Percentiles rank a stretch among this genome's conserved stretches.
These are phyloP conservation scores for Phaeosphaeriaceae sp. DNA, from an alignment of 2,329 filamentous ascomycete genomes.

Conservation along the genomic window DNA sequence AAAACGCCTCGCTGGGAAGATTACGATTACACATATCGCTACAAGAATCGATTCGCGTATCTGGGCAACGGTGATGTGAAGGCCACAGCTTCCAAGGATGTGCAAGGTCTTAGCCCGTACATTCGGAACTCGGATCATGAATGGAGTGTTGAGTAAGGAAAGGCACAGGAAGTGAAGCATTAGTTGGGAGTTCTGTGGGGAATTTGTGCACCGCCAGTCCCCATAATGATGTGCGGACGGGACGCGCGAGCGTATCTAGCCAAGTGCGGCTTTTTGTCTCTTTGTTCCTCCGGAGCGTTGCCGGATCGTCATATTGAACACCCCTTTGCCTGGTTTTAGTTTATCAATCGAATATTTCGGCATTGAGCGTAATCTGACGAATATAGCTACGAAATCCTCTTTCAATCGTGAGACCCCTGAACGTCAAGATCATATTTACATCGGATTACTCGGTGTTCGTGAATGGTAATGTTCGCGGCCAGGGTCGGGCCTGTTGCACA, in stretches of 20 bases:
- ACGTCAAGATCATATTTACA: background rate
- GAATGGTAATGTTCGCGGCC: background rate
- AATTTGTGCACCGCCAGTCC: background rate
- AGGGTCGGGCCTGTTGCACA: background rate
- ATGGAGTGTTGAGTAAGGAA: slow-evolving; percentile 50
- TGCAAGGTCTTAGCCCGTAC: slow-evolving; percentile 53
- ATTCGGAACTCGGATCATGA: slow-evolving; percentile 54
- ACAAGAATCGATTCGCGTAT: slow-evolving; percentile 42
- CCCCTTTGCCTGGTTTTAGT: background rate
- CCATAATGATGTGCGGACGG: background rate
- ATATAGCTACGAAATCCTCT: background rate
- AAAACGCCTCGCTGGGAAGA: slow-evolving; percentile 53
- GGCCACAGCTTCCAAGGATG: slow-evolving; percentile 50
- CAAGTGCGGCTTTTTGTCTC: background rate
- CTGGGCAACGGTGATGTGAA: slow-evolving; percentile 53
- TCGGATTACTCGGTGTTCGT: background rate
- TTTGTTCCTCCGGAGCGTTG: background rate
- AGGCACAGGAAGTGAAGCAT: background rate
- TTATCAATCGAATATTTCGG: background rate
- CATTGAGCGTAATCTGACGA: background rate
- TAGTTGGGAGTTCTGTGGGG: background rate
- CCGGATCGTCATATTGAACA: background rate
- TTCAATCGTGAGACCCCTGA: background rate
- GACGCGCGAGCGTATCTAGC: background rate
- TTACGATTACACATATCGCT: slow-evolving; percentile 53